Percentiles rank a stretch among this genome's conserved stretches.
Evolutionary conservation across 148 eudicot genomes (phyloP).

Genomic region (Rhododendron ovatum): DNA sequence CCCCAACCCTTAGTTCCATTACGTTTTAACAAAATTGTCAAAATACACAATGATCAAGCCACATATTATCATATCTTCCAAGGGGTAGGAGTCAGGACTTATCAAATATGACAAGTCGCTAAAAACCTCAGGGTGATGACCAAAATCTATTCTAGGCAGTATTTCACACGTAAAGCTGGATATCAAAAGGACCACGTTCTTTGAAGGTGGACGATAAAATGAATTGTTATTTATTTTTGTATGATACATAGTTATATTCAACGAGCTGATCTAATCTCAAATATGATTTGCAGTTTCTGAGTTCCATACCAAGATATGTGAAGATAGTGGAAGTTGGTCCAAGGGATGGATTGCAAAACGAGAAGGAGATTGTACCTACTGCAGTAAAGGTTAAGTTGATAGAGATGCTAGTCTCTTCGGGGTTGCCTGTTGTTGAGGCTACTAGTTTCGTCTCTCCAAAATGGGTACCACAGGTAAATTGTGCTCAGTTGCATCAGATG

Average conservation of each 20-base stretch:
- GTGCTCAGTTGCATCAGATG: neutral
- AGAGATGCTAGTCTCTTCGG: slow-evolving; percentile 83
- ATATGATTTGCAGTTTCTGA: slow-evolving; percentile 58
- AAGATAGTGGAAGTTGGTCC: slow-evolving; percentile 98
- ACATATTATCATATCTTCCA: neutral
- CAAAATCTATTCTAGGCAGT: neutral
- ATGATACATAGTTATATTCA: neutral
- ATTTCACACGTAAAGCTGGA: neutral
- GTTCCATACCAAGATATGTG: slow-evolving; percentile 58
- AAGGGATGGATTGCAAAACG: slow-evolving; percentile 91
- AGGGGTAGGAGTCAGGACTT: neutral
- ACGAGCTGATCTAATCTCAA: slow-evolving; percentile 10
- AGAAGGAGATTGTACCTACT: slow-evolving; percentile 76
- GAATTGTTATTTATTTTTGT: neutral
- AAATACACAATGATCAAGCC: neutral
- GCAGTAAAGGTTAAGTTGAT: slow-evolving; percentile 75
- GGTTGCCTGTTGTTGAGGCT: slow-evolving; percentile 91
- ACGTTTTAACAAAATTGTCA: neutral
- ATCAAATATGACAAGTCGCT: neutral
- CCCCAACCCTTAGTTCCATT: neutral
- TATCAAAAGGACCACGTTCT: neutral
- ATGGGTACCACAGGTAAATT: slow-evolving; percentile 94
- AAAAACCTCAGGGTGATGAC: neutral
- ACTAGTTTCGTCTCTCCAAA: slow-evolving; percentile 96
- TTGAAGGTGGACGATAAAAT: neutral